These are phyloP conservation scores for Clonostachys chloroleuca DNA, from an alignment of 2,329 filamentous ascomycete species.

Conservation along the genomic window DNA sequence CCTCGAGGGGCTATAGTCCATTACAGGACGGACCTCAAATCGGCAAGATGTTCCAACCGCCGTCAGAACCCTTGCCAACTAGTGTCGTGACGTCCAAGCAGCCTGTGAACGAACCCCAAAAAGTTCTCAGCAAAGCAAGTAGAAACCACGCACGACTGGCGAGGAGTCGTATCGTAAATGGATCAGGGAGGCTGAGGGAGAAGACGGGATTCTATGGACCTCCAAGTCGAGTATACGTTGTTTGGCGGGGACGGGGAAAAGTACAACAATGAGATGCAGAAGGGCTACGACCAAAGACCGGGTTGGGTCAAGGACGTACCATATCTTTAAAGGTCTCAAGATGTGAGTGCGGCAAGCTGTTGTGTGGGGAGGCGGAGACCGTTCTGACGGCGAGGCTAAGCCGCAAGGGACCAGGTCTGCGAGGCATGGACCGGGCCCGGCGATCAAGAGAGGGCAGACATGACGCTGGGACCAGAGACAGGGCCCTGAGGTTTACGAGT, in stretches of 20 bases:
- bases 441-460: constrained; percentile 12
- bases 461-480: neutral
- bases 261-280: neutral
- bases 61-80: neutral
- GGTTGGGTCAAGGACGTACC: neutral
- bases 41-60: neutral
- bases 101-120: neutral
- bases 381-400: constrained; percentile 16
- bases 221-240: neutral
- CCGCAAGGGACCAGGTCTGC: constrained; percentile 18
- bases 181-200: no score
- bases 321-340: constrained; percentile 2
- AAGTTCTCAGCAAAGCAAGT: neutral
- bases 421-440: constrained; percentile 16
- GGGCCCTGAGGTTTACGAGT: neutral
- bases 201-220: neutral
- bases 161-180: no score
- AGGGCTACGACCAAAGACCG: neutral
- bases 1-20: constrained; percentile 34
- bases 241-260: neutral
- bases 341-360: neutral
- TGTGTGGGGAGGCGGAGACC: constrained; percentile 18
- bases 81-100: neutral
- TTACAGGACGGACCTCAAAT: constrained; percentile 14
- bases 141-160: no score